Evolutionary conservation across 441 rosid genomes (phyloP).

Genomic region (Hypseocharis bilobata): DNA sequence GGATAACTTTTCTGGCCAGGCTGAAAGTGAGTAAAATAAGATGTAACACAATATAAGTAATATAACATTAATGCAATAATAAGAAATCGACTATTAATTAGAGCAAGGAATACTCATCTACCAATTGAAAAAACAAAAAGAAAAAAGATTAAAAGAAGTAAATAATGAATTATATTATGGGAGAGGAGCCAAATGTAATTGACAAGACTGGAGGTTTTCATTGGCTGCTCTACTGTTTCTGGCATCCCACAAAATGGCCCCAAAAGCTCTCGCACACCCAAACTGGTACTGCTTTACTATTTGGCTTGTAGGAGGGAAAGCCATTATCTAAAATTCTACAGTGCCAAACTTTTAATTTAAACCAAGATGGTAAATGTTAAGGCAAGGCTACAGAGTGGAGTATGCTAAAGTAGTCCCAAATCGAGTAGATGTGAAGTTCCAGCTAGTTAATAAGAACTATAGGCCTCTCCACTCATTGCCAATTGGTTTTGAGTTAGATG

Average conservation of each 20-base stretch:
- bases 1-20: constrained; percentile 94
- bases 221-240: constrained; percentile 8
- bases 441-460: too few relatives aligned
- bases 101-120: neutral
- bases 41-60: constrained; percentile 4
- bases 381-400: too few relatives aligned
- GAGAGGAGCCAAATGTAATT: neutral
- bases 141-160: neutral
- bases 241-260: neutral
- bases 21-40: constrained; percentile 34
- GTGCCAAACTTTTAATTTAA: neutral
- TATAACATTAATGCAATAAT: neutral
- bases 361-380: too few relatives aligned
- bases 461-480: too few relatives aligned
- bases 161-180: neutral
- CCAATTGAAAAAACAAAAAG: neutral
- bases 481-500: too few relatives aligned
- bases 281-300: neutral
- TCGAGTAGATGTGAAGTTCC: too few relatives aligned
- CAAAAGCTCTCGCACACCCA: neutral
- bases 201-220: neutral
- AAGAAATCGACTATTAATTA: neutral
- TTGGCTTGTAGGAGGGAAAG: neutral
- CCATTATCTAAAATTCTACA: neutral
- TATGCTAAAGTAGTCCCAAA: too few relatives aligned